phyloP scores from a whole-genome alignment of 306 rosid genomes.

The Cucumis cinereus region DNA sequence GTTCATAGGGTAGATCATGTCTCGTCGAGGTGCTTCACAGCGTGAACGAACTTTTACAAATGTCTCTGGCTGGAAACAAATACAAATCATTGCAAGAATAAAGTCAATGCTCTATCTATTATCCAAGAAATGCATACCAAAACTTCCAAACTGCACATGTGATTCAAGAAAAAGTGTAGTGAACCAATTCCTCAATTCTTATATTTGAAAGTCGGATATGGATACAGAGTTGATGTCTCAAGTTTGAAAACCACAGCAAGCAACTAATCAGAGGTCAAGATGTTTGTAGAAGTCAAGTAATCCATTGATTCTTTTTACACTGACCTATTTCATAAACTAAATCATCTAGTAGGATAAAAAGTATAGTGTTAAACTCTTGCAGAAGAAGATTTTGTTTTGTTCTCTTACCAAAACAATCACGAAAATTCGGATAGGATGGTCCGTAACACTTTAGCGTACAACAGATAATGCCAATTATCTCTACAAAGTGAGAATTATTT shows the following conservation, averaged over 20 bases:
- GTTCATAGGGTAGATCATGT: slow-evolving; percentile 72
- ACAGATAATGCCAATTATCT: not conserved
- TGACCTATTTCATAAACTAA: not conserved
- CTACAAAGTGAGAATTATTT: not conserved
- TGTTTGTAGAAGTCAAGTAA: not conserved
- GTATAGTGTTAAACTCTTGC: not conserved
- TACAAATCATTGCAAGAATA: slow-evolving; percentile 2
- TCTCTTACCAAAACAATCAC: not conserved
- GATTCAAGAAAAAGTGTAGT: not conserved
- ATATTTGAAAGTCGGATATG: not conserved
- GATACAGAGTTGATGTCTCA: not conserved
- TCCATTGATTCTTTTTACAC: not conserved
- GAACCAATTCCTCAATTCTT: not conserved
- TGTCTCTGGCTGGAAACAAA: slow-evolving; percentile 70
- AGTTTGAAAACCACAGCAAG: not conserved
- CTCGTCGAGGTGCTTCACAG: slow-evolving; percentile 92
- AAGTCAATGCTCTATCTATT: not conserved
- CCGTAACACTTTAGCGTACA: not conserved
- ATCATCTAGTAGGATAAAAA: not conserved
- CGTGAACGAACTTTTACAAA: slow-evolving; percentile 87
- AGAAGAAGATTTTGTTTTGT: not conserved
- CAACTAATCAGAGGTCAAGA: not conserved
- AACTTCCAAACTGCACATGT: not conserved
- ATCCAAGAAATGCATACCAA: not conserved
- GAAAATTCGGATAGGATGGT: not conserved